These are phyloP conservation scores for Ophiostoma australiae DNA, from an alignment of 2,329 filamentous ascomycete genomes.

Conservation along the genomic window DNA sequence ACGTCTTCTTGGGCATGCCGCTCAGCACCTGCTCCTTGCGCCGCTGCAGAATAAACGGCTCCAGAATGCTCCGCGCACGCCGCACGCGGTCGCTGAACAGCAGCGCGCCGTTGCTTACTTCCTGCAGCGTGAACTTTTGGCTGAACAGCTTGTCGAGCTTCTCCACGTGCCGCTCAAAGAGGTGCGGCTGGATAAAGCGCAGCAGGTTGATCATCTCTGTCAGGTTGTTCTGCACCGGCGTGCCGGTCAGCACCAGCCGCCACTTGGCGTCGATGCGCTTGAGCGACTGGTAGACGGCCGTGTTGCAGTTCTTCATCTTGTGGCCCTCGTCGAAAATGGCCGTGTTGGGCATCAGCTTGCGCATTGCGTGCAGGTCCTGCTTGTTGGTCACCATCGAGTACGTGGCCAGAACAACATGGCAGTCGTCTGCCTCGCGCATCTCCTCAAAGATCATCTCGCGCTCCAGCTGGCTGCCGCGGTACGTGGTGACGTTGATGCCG, in stretches of 20 bases:
- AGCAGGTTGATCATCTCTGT: constrained; percentile 86
- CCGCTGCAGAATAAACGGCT: constrained; percentile 87
- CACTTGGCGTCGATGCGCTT: constrained; percentile 74
- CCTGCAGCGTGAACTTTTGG: constrained; percentile 79
- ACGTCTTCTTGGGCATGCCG: constrained; percentile 75
- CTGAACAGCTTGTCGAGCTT: constrained; percentile 85
- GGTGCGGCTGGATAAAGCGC: constrained; percentile 83
- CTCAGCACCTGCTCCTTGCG: constrained; percentile 89
- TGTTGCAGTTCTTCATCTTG: constrained; percentile 81
- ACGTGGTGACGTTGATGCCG: constrained; percentile 66
- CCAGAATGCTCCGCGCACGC: constrained; percentile 84
- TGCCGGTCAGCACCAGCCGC: constrained; percentile 81
- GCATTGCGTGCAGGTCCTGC: constrained; percentile 49
- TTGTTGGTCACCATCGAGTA: constrained; percentile 54
- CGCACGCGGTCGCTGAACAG: constrained; percentile 82
- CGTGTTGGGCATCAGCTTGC: constrained; percentile 46
- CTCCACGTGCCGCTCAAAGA: constrained; percentile 73
- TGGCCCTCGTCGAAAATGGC: constrained; percentile 92
- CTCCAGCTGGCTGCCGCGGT: constrained; percentile 60
- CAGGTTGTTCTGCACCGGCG: constrained; percentile 89
- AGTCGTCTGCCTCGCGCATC: constrained; percentile 58
- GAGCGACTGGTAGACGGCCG: constrained; percentile 73
- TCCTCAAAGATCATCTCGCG: constrained; percentile 63
- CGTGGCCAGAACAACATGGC: constrained; percentile 58
- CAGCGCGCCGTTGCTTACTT: constrained; percentile 73